Evolutionary conservation across 140 eudicot species (phyloP), one percentile per base, ranked within the genome.

Genomic region (Anethum foeniculum): DNA sequence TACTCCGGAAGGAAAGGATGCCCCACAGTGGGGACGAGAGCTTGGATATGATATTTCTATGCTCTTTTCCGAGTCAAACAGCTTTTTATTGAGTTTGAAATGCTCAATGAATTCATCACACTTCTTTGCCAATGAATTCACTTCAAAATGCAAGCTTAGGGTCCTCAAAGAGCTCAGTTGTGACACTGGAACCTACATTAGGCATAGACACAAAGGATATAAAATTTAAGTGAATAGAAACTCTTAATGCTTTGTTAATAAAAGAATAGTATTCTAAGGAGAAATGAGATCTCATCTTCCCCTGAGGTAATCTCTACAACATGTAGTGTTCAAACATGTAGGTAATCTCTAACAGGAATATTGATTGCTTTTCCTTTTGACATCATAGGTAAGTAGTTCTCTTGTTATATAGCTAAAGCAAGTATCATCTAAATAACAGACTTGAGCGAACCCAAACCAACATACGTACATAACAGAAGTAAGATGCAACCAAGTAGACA

Each of bases 31-130:
- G 15, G 92, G 88, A 51, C 84, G 89, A 64, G 89, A 85, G 79
- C 79, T 86, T 21, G 92, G 93, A 86, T 89, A 87, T 34, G 83
- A 93, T 72, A 95, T 86, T 87, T 95, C 99, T 32, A 93, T 87
- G 75, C 84, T 90, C 83, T 89, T 89, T 41, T 90, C 97, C 0
- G 92, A 91, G 83, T 88, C 96, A 71, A 91, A 90, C 80, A 91
- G 64, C 85, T 88, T 92, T 81, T 92, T 95, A 82, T 93, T 95
- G 60, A 85, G 82, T 85, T 92, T 93, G 80, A 88, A 90, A 44
- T 90, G 91, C 75, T 91, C 98, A 38, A 88, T 89, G 38, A 82
- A 81, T 75, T 88, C 95, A 71, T 92, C 97, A 85, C 98, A 95
- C 80, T 92, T 96, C 90, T 87, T 92, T 77, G 82, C 88, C 88